Evolutionary conservation across 2,329 filamentous ascomycete species (phyloP).

Genomic region (Ascochyta fabae): DNA sequence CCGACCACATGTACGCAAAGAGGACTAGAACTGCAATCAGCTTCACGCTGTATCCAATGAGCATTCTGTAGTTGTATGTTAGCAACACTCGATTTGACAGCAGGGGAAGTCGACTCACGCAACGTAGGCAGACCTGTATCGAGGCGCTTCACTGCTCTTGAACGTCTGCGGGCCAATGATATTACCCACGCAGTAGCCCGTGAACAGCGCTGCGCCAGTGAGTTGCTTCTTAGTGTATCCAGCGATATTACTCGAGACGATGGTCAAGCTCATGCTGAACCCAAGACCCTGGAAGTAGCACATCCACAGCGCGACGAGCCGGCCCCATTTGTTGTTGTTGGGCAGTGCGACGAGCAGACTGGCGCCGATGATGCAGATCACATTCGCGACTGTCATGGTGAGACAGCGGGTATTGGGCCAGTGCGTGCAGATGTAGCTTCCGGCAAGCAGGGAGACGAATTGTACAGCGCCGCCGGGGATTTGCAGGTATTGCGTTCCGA

Average conservation of each 20-base stretch:
- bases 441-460: conserved; percentile 47
- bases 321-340: conserved; percentile 33
- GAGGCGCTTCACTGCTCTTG: conserved; percentile 43
- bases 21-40: conserved; percentile 44
- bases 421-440: conserved; percentile 34
- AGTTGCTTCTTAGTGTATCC: conserved; percentile 59
- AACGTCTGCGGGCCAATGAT: conserved; percentile 54
- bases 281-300: conserved; percentile 57
- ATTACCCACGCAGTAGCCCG: conserved; percentile 53
- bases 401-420: conserved; percentile 24
- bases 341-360: conserved; percentile 27
- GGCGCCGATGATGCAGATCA: conserved; percentile 32
- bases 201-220: conserved; percentile 55
- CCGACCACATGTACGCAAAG: conserved; percentile 46
- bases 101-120: conserved; percentile 4
- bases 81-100: not conserved
- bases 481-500: conserved; percentile 76
- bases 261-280: conserved; percentile 34
- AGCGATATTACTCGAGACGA: conserved; percentile 53
- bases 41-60: conserved; percentile 52
- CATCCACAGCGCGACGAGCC: conserved; percentile 37
- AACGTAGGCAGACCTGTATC: conserved; percentile 37
- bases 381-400: conserved; percentile 47
- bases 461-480: conserved; percentile 62
- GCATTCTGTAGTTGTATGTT: conserved; percentile 22